Evolutionary conservation across 2,329 filamentous ascomycete species (phyloP).

Genomic region (Botryotinia convoluta): DNA sequence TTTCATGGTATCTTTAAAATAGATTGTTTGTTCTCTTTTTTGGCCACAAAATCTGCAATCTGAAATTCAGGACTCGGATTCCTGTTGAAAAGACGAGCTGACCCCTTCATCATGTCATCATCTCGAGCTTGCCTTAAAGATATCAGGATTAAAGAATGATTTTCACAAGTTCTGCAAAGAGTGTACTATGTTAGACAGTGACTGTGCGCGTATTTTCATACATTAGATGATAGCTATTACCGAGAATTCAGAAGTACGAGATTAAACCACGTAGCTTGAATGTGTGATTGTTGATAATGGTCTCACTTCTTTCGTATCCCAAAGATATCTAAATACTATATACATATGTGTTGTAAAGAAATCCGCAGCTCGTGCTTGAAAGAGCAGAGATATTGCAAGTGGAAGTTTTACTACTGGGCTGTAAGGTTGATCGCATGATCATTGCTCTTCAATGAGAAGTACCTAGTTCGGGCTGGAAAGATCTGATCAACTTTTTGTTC

Average conservation of each 20-base stretch:
- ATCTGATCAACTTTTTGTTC: not conserved
- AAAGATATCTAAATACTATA: no score
- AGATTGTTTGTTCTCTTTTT: not conserved
- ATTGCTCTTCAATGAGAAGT: not conserved
- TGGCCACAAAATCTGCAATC: not conserved
- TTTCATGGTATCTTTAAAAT: not conserved
- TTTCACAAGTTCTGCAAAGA: not conserved
- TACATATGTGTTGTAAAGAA: no score
- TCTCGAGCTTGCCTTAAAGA: no score
- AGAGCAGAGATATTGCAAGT: not conserved
- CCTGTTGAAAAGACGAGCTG: not conserved
- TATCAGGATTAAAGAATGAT: no score
- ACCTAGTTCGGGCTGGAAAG: not conserved
- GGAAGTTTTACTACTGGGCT: not conserved
- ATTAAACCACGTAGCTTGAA: no score
- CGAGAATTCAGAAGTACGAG: not conserved
- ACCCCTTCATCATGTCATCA: no score
- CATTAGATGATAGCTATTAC: not conserved
- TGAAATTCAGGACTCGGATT: not conserved
- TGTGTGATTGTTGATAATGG: no score
- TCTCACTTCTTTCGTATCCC: no score
- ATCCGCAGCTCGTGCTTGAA: not conserved
- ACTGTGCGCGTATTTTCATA: not conserved
- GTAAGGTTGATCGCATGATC: not conserved
- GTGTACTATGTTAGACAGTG: not conserved